phyloP scores from a whole-genome alignment of 208 protist genomes.

The Crithidia fasciculata region DNA sequence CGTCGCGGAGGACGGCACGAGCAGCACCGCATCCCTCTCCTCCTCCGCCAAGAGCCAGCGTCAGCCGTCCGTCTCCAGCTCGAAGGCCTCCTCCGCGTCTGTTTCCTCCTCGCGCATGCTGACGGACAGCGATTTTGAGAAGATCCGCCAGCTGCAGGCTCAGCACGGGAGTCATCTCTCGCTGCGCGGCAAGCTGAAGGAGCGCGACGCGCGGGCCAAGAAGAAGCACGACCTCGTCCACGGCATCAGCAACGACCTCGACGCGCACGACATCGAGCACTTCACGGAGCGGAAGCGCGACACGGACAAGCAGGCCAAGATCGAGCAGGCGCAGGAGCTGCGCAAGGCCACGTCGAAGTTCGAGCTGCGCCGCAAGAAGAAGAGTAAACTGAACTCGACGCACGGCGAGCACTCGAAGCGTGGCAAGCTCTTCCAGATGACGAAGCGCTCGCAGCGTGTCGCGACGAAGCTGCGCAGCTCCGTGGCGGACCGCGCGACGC shows the following conservation, averaged over 20 bases:
- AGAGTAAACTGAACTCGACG: slow-evolving; percentile 90
- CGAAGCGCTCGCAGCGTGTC: slow-evolving; percentile 87
- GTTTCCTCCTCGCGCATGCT: slow-evolving; percentile 70
- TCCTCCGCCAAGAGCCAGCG: slow-evolving; percentile 22
- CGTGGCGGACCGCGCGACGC: slow-evolving; percentile 65
- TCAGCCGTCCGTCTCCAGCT: slow-evolving; percentile 40
- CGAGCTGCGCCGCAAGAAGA: slow-evolving; percentile 89
- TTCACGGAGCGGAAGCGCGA: slow-evolving; percentile 86
- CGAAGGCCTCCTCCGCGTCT: slow-evolving; percentile 40
- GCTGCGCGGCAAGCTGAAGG: slow-evolving; percentile 79
- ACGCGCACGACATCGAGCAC: slow-evolving; percentile 84
- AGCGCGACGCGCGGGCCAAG: slow-evolving; percentile 54
- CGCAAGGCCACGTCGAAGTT: slow-evolving; percentile 86
- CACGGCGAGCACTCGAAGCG: slow-evolving; percentile 88
- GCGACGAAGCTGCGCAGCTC: slow-evolving; percentile 87
- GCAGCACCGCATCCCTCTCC: slow-evolving; percentile 12
- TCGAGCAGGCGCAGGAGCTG: slow-evolving; percentile 80
- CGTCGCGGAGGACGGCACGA: slow-evolving; percentile 24
- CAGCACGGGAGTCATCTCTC: slow-evolving; percentile 78
- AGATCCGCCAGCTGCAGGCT: slow-evolving; percentile 75
- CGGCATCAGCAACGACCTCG: slow-evolving; percentile 78
- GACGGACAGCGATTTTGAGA: slow-evolving; percentile 85
- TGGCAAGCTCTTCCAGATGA: slow-evolving; percentile 92
- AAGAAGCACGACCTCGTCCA: slow-evolving; percentile 77
- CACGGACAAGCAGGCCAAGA: slow-evolving; percentile 83